Conservation (phyloP, 1,284 basidiomycete species). For the Cutaneotrichosporon dermatis region DNA sequence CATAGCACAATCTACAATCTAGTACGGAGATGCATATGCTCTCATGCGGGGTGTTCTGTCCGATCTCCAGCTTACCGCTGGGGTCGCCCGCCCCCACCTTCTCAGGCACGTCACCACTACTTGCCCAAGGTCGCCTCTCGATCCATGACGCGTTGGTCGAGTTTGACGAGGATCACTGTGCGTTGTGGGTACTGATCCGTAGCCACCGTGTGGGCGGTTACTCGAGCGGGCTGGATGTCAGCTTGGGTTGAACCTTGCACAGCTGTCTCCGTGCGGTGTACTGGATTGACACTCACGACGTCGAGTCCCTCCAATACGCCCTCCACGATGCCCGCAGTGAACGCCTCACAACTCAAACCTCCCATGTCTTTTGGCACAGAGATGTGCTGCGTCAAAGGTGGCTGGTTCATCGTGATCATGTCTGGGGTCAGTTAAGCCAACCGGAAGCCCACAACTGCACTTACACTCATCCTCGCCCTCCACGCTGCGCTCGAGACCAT, state of each 20-base stretch:
- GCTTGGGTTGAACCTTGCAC: too few relatives aligned
- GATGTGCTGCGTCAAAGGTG: conserved; percentile 82
- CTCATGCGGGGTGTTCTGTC: too few relatives aligned
- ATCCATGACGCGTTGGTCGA: conserved; percentile 82
- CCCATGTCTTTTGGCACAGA: conserved; percentile 92
- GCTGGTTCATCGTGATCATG: conserved; percentile 98
- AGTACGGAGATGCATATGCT: not conserved
- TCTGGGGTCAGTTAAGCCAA: conserved; percentile 62
- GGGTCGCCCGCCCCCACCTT: not conserved
- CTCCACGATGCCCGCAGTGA: conserved; percentile 95
- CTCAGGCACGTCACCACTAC: conserved; percentile 13
- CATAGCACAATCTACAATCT: conserved; percentile 6
- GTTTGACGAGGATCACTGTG: conserved; percentile 89
- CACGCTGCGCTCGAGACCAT: conserved; percentile 90
- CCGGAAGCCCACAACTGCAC: too few relatives aligned
- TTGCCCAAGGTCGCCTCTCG: conserved; percentile 68
- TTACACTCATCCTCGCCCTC: conserved; percentile 92
- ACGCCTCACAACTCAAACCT: conserved; percentile 89
- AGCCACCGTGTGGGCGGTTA: conserved; percentile 91
- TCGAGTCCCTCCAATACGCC: conserved; percentile 92
- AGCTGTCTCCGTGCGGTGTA: too few relatives aligned
- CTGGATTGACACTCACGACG: conserved; percentile 84
- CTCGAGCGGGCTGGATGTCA: conserved; percentile 74
- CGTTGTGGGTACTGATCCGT: conserved; percentile 73
- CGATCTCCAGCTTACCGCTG: not conserved